Percentiles rank a stretch among this genome's conserved stretches.
Conservation (phyloP, 2,329 filamentous ascomycete genomes). For the Beauveria medogensis region DNA sequence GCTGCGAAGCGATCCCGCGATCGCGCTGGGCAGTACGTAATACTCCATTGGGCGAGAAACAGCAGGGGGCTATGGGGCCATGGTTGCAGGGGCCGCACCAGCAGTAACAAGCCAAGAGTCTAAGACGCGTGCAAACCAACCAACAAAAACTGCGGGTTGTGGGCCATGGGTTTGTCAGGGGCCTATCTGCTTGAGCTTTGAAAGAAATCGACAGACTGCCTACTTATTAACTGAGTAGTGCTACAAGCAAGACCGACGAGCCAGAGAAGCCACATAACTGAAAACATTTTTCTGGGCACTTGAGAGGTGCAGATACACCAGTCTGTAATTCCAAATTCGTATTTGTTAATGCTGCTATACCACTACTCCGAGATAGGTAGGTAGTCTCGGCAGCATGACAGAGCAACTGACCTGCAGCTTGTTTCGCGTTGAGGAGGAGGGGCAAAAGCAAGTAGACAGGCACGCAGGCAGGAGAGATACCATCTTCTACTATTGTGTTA, state of each 20-base stretch:
- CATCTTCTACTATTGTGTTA: neutral
- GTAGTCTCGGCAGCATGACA: neutral
- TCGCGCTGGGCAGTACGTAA: neutral
- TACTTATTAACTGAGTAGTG: too few species aligned
- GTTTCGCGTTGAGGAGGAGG: slow-evolving; percentile 5
- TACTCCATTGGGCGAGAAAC: neutral
- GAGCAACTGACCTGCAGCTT: slow-evolving; percentile 2
- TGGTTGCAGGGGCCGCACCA: neutral
- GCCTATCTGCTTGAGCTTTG: too few species aligned
- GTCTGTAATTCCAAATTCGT: neutral
- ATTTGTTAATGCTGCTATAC: neutral
- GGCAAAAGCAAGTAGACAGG: neutral
- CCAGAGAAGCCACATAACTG: neutral
- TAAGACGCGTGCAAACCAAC: too few species aligned
- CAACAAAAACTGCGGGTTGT: too few species aligned
- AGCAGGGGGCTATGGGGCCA: neutral
- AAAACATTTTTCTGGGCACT: neutral
- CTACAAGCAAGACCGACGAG: too few species aligned
- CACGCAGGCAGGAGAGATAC: neutral
- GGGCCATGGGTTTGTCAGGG: too few species aligned
- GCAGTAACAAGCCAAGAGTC: neutral
- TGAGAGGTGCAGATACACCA: neutral
- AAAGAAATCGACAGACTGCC: too few species aligned
- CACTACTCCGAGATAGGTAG: neutral
- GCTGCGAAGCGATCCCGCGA: neutral